These are phyloP conservation scores for Marasmius sp. DNA, from an alignment of 1,284 basidiomycete genomes.

Conservation along the genomic window DNA sequence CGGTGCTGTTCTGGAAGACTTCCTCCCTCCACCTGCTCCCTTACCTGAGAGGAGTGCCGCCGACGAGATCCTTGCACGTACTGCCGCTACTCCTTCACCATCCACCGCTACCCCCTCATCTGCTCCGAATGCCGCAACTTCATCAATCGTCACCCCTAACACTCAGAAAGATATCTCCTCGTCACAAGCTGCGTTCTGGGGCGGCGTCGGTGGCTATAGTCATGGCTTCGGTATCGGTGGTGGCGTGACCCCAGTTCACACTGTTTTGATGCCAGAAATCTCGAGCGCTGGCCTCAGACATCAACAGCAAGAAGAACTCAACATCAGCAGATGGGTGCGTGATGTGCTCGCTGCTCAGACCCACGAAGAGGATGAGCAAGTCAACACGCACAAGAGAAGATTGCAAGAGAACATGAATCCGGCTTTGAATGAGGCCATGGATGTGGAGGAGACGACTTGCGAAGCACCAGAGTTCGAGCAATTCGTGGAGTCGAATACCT, in stretches of 20 bases:
- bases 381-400: conserved; percentile 23
- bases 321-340: conserved; percentile 11
- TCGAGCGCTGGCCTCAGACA: conserved; percentile 4
- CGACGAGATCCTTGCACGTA: conserved; percentile 28
- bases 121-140: conserved; percentile 22
- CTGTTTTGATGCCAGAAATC: conserved; percentile 70
- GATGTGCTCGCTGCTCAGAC: conserved; percentile 13
- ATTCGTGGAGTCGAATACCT: conserved; percentile 76
- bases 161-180: conserved; percentile 80
- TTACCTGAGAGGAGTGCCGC: conserved; percentile 40
- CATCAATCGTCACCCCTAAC: conserved; percentile 62
- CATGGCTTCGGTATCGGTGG: conserved; percentile 53
- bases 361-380: conserved; percentile 2
- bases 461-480: conserved; percentile 49
- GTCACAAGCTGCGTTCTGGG: conserved; percentile 67
- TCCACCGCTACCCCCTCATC: conserved; percentile 9
- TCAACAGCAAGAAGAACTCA: conserved; percentile 3
- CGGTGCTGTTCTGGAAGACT: conserved; percentile 27
- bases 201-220: conserved; percentile 43
- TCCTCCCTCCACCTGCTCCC: conserved; percentile 46
- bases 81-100: conserved; percentile 15
- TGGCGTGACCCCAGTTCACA: conserved; percentile 78
- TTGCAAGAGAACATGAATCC: conserved; percentile 85
- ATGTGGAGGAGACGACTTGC: conserved; percentile 24
- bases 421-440: conserved; percentile 48